phyloP scores from a whole-genome alignment of 805 yeast genomes.

The Schwanniomyces polymorphus region DNA sequence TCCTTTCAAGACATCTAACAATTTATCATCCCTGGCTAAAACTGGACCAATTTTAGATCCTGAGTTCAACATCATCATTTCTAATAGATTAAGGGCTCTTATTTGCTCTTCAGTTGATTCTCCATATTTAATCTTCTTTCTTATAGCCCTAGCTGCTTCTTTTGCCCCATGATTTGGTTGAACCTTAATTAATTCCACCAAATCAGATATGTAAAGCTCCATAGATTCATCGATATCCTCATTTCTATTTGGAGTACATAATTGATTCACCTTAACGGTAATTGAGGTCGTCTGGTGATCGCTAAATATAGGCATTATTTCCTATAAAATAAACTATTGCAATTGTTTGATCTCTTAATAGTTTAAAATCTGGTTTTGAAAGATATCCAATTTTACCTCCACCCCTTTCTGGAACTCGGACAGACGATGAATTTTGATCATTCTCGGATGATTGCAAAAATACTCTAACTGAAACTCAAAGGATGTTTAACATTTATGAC shows the following conservation, averaged over 20 bases:
- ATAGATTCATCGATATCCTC: conserved; percentile 33
- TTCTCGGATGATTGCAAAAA: background rate
- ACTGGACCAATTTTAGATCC: conserved; percentile 38
- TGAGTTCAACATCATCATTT: conserved; percentile 42
- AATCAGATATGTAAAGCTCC: conserved; percentile 53
- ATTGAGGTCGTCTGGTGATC: conserved; percentile 72
- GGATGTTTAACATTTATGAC: no score
- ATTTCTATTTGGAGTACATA: conserved; percentile 43
- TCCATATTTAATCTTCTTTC: conserved; percentile 92
- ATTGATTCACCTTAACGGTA: conserved; percentile 60
- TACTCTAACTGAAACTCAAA: no score
- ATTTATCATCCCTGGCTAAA: conserved; percentile 66
- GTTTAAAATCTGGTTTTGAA: background rate
- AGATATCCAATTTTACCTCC: background rate
- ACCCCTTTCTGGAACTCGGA: background rate
- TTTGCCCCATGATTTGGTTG: conserved; percentile 38
- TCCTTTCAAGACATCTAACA: conserved; percentile 62
- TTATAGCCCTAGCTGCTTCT: conserved; percentile 89
- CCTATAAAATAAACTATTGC: background rate
- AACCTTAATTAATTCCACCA: conserved; percentile 50
- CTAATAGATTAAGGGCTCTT: conserved; percentile 54
- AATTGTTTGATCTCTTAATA: no score
- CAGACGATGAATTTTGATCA: background rate
- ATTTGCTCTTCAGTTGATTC: conserved; percentile 53
- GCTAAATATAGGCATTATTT: conserved; percentile 24